phyloP scores from a whole-genome alignment of 2,329 filamentous ascomycete species.

The Colletotrichum coccodes region DNA sequence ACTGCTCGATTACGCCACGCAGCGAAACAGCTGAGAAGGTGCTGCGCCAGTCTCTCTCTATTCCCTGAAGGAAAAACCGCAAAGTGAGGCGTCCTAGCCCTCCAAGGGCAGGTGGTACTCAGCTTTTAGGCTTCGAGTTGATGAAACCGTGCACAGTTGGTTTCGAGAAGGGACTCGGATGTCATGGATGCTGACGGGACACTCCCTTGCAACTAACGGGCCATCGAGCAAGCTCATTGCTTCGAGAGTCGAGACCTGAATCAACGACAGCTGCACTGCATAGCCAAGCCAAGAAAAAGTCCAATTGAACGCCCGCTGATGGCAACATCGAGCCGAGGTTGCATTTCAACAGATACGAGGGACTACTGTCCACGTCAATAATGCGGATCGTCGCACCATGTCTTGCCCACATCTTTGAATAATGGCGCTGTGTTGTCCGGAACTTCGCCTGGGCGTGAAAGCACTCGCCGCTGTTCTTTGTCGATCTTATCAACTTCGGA shows the following conservation, averaged over 20 bases:
- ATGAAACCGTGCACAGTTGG: constrained; percentile 24
- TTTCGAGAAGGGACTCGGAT: constrained; percentile 1
- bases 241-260: neutral
- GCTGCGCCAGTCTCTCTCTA: constrained; percentile 12
- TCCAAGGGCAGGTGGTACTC: constrained; percentile 5
- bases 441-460: neutral
- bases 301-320: neutral
- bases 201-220: neutral
- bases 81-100: constrained; percentile 16
- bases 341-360: constrained; percentile 5
- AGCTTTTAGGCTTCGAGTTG: constrained; percentile 23
- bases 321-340: neutral
- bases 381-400: neutral
- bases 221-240: constrained; percentile 8
- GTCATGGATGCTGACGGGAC: neutral
- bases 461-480: neutral
- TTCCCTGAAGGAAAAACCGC: neutral
- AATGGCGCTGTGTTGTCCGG: neutral
- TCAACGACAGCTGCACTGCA: constrained; percentile 9
- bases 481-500: neutral
- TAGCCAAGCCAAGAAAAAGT: constrained; percentile 2
- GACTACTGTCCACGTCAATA: constrained; percentile 2
- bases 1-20: constrained; percentile 36
- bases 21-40: constrained; percentile 15
- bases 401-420: neutral